A percentile compares a stretch with the other conserved stretches of the same genome.
Evolutionary conservation across 495 filamentous ascomycete species (phyloP).

Genomic region (Mycothermus thermophilus): DNA sequence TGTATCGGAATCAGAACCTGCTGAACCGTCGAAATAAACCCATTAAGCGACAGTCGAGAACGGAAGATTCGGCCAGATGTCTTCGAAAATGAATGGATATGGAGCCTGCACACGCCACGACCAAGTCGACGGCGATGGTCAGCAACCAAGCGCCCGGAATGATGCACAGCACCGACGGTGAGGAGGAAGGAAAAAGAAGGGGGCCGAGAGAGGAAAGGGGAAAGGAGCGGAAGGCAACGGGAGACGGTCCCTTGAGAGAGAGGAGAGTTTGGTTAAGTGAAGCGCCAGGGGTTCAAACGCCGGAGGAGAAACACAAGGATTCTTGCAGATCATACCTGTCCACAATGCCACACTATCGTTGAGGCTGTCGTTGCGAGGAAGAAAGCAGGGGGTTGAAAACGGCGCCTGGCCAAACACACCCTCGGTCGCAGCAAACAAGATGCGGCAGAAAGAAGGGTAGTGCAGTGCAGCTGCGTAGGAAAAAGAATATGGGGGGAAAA

Average conservation of each 20-base stretch:
- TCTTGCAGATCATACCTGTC: slow-evolving; percentile 39
- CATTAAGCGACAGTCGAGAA: slow-evolving; percentile 21
- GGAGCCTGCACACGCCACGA: slow-evolving; percentile 30
- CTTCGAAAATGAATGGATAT: slow-evolving; percentile 29
- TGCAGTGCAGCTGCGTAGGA: too few relatives aligned
- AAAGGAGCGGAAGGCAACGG: slow-evolving; percentile 17
- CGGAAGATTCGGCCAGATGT: too few relatives aligned
- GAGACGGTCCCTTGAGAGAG: too few relatives aligned
- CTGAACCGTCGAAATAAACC: slow-evolving; percentile 33
- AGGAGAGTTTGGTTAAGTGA: slow-evolving; percentile 36
- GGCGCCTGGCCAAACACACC: not conserved
- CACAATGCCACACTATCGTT: slow-evolving; percentile 33
- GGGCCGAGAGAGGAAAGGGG: slow-evolving; percentile 13
- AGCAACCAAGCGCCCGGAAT: slow-evolving; percentile 28
- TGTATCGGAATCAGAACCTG: slow-evolving; percentile 40
- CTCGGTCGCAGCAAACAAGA: too few relatives aligned
- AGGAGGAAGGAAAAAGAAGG: slow-evolving; percentile 10
- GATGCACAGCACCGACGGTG: slow-evolving; percentile 20
- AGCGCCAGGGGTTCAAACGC: too few relatives aligned
- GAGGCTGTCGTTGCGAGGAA: slow-evolving; percentile 18
- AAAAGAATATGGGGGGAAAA: too few relatives aligned
- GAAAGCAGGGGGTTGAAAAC: slow-evolving; percentile 1
- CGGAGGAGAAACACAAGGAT: too few relatives aligned
- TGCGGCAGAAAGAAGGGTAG: too few relatives aligned
- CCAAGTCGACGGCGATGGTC: slow-evolving; percentile 24